These are phyloP conservation scores for Euphrasia arctica DNA, from an alignment of 305 asterid genomes.

Conservation along the genomic window DNA sequence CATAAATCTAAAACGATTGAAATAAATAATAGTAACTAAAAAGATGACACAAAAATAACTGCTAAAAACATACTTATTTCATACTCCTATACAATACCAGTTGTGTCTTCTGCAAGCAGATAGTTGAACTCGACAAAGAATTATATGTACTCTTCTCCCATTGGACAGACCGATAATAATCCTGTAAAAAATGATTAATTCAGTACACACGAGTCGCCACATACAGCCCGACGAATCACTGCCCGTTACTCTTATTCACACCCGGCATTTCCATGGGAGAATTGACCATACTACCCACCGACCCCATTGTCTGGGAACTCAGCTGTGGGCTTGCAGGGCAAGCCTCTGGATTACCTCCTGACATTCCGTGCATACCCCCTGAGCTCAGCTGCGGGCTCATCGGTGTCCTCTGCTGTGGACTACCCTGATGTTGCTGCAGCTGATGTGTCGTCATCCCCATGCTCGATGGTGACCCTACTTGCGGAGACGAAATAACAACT, in stretches of 20 bases:
- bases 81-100: background rate
- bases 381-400: conserved; percentile 97
- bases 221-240: conserved; percentile 18
- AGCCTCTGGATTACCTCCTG: conserved; percentile 67
- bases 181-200: background rate
- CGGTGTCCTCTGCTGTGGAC: conserved; percentile 84
- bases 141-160: background rate
- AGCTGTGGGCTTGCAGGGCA: conserved; percentile 95
- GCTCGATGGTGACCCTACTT: conserved; percentile 82
- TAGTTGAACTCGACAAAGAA: background rate
- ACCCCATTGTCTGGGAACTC: conserved; percentile 93
- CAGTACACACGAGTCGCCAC: background rate
- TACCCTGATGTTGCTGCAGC: conserved; percentile 57
- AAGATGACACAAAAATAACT: conserved; percentile 44
- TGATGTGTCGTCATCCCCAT: conserved; percentile 65
- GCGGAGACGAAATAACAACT: conserved; percentile 70
- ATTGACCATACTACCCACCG: conserved; percentile 79
- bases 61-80: conserved; percentile 50
- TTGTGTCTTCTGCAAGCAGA: background rate
- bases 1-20: conserved; percentile 19
- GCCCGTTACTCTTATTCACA: conserved; percentile 59
- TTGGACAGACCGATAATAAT: background rate
- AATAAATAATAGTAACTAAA: conserved; percentile 33
- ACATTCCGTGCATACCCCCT: conserved; percentile 77
- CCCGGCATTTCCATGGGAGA: conserved; percentile 92